Percentiles rank a stretch among this genome's conserved stretches.
Evolutionary conservation across 2,329 filamentous ascomycete species (phyloP).

Genomic region (Trematosphaeria pertusa): DNA sequence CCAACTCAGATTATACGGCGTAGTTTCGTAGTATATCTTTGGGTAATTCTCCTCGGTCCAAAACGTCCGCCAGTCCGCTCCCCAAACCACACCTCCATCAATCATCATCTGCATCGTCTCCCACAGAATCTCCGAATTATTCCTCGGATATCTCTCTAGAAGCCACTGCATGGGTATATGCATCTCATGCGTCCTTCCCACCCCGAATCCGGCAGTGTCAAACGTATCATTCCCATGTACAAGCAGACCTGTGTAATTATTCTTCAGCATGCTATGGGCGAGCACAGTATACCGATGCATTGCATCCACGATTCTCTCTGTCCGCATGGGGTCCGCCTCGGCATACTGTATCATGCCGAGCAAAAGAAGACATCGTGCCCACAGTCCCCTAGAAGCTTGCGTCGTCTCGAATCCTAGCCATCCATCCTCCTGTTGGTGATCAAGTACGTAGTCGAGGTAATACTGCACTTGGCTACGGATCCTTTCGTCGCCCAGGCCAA

Average conservation of each 20-base stretch:
- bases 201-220: slow-evolving; percentile 31
- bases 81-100: slow-evolving; percentile 23
- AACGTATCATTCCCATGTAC: slow-evolving; percentile 54
- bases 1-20: background rate
- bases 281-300: slow-evolving; percentile 60
- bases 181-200: slow-evolving; percentile 48
- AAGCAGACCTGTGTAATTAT: slow-evolving; percentile 61
- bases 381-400: slow-evolving; percentile 54
- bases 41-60: background rate
- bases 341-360: slow-evolving; percentile 59
- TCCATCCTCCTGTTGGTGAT: slow-evolving; percentile 60
- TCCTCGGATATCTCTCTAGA: slow-evolving; percentile 53
- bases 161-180: slow-evolving; percentile 58
- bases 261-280: slow-evolving; percentile 61
- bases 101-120: slow-evolving; percentile 55
- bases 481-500: slow-evolving; percentile 55
- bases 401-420: slow-evolving; percentile 66
- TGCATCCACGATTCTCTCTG: slow-evolving; percentile 54
- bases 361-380: slow-evolving; percentile 61
- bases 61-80: slow-evolving; percentile 4
- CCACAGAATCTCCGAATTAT: slow-evolving; percentile 41
- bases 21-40: background rate
- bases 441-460: slow-evolving; percentile 57
- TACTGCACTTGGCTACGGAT: slow-evolving; percentile 59
- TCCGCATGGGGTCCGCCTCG: slow-evolving; percentile 56